A percentile compares a stretch with the other conserved stretches of the same genome.
phyloP scores from a whole-genome alignment of 1,284 basidiomycete genomes.

The Malassezia sympodialis region DNA sequence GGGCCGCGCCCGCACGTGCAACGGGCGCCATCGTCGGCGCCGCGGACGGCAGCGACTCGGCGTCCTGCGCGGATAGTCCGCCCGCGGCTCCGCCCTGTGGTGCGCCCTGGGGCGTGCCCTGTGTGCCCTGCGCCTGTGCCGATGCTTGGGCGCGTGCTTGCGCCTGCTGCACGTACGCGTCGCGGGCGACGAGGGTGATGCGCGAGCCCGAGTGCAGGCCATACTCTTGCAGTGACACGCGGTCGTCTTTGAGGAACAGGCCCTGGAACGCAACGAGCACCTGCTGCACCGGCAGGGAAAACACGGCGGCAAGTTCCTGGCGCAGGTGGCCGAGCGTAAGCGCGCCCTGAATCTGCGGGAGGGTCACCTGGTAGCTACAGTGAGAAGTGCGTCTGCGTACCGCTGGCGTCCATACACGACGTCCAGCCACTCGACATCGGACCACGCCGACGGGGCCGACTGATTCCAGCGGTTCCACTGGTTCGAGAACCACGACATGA shows the following conservation, averaged over 20 bases:
- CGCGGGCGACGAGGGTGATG: constrained; percentile 27
- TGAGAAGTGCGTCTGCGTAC: constrained; percentile 15
- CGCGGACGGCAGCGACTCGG: neutral
- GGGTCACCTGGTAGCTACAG: constrained; percentile 27
- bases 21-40: neutral
- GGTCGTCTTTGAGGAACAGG: constrained; percentile 38
- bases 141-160: neutral
- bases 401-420: constrained; percentile 37
- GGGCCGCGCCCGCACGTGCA: neutral
- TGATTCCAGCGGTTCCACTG: constrained; percentile 36
- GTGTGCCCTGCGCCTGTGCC: neutral
- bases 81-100: neutral
- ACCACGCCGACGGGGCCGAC: neutral
- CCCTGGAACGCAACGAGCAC: constrained; percentile 36
- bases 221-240: constrained; percentile 28
- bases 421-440: constrained; percentile 22
- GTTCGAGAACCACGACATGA: constrained; percentile 47
- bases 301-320: constrained; percentile 31
- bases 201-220: constrained; percentile 32
- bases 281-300: constrained; percentile 29
- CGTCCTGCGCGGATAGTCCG: neutral
- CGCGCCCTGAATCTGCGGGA: constrained; percentile 19
- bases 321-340: constrained; percentile 35
- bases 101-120: no score
- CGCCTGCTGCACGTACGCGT: constrained; percentile 17